Base-by-base conservation (phyloP, 2,329 filamentous ascomycete genomes). In the Penicillium verrucosum region DNA sequence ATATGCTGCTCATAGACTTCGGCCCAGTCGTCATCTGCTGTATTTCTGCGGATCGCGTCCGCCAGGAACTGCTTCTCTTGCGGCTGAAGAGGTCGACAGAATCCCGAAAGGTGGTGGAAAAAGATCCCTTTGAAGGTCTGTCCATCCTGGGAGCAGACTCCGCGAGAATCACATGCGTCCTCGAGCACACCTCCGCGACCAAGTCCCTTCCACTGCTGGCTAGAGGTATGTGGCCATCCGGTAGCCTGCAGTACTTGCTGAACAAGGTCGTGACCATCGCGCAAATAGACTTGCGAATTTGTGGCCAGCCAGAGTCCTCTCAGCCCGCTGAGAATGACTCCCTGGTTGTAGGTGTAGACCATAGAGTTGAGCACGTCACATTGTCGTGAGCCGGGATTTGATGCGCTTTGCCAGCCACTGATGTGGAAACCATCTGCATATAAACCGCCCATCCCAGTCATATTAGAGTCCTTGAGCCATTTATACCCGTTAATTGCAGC, bases 331-430 rank as follows among this genome's bases (percentile, higher is more conserved):
- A 97, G 82, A 1, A 97, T 68, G 4, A 97, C 91, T 23, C 92
- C 93, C 73, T 97, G 93, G 75, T 97, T 97, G 77, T 97, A 97
- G 0, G 92, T 95, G 74, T 92, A 96, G 9, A 96, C 88, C 86
- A 92, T 93, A 64, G 92, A 85, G 72, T 96, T 90, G 47, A 92
- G 84, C 48, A 84, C 73, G 69, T 97, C 90, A 72, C 93, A 97
- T 60, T 84, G 81, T 0, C 84, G 86, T 54, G 89, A 91, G 48
- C 86, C 85, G 27, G 80, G 81, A 57, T 81, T 81, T 7, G 77
- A 75, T 55, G 85, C 82, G 27, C 78, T 76, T 32, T 75, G 70
- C 75, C 81, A 89, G 25, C 84, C 84, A 14, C 80, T 83, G 67
- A 97, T 88, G 72, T 97, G 93, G 70, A 91, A 97, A 11, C 93